These are phyloP conservation scores for Phytophthora crassamura DNA, from an alignment of 352 stramenopile genomes.

Conservation along the genomic window DNA sequence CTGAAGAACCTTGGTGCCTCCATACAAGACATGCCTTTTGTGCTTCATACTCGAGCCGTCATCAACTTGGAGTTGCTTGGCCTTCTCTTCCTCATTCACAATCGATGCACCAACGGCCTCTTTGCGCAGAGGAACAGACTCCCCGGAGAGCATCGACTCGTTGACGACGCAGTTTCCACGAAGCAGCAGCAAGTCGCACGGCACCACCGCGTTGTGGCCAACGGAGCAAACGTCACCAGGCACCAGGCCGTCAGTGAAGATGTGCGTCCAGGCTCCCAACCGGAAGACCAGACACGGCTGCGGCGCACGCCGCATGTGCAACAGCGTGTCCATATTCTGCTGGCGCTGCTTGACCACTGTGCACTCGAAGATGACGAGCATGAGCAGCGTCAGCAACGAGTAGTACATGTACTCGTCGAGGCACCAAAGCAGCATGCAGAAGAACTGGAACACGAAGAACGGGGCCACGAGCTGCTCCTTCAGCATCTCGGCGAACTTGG, in stretches of 20 bases:
- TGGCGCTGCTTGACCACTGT: slow-evolving; percentile 96
- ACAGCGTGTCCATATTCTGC: slow-evolving; percentile 95
- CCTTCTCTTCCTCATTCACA: slow-evolving; percentile 72
- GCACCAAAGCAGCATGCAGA: slow-evolving; percentile 98
- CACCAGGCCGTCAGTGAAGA: slow-evolving; percentile 89
- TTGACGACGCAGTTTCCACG: slow-evolving; percentile 97
- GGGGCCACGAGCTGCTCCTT: slow-evolving; percentile 97
- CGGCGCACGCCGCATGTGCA: slow-evolving; percentile 90
- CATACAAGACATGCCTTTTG: slow-evolving; percentile 93
- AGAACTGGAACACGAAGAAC: slow-evolving; percentile 99
- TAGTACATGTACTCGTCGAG: slow-evolving; percentile 99
- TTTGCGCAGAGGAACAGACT: slow-evolving; percentile 98
- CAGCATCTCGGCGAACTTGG: slow-evolving; percentile 95
- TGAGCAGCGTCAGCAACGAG: slow-evolving; percentile 97
- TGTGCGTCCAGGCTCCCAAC: slow-evolving; percentile 74
- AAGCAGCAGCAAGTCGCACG: slow-evolving; percentile 97
- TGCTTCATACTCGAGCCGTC: slow-evolving; percentile 85
- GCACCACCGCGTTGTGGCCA: slow-evolving; percentile 88
- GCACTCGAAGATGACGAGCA: slow-evolving; percentile 98
- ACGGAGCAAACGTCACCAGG: slow-evolving; percentile 95
- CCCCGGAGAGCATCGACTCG: slow-evolving; percentile 99
- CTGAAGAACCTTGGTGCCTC: slow-evolving; percentile 91
- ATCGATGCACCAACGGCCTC: slow-evolving; percentile 84
- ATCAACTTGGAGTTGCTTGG: slow-evolving; percentile 66
- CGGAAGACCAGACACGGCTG: slow-evolving; percentile 93